phyloP scores from a whole-genome alignment of 768 basidiomycete genomes.

The Agrocybe praecox region DNA sequence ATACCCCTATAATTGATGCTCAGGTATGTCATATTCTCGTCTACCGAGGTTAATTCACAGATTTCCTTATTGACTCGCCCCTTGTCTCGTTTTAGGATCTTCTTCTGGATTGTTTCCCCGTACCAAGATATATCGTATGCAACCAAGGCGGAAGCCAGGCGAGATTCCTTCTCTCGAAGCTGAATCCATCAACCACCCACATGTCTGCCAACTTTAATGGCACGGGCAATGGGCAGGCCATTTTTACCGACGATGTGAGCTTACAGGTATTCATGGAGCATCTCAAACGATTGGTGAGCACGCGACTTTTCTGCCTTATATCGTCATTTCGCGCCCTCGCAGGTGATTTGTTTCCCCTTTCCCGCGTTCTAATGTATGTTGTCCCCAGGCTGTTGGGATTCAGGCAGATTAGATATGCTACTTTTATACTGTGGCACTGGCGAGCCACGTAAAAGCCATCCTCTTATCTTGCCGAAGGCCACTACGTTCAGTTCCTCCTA shows the following conservation, averaged over 20 bases:
- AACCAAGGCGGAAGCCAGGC: constrained; percentile 98
- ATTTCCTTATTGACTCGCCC: neutral
- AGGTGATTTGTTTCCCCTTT: neutral
- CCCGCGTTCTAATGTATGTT: neutral
- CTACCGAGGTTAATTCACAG: neutral
- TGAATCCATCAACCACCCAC: constrained; percentile 98
- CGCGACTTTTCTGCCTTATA: neutral
- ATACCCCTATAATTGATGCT: constrained; percentile 85
- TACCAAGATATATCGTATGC: constrained; percentile 97
- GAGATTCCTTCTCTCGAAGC: constrained; percentile 94
- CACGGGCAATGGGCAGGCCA: constrained; percentile 76
- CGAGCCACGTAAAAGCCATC: neutral
- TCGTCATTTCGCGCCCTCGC: neutral
- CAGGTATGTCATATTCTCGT: constrained; percentile 52
- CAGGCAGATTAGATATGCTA: neutral
- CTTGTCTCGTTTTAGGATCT: constrained; percentile 61
- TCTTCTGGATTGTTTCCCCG: constrained; percentile 92
- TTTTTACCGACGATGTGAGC: constrained; percentile 99
- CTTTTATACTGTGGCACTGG: neutral
- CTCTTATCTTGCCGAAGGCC: neutral
- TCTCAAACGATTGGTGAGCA: constrained; percentile 84
- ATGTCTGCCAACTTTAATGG: constrained; percentile 93
- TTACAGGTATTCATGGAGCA: constrained; percentile 98
- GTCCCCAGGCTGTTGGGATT: neutral
- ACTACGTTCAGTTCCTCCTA: too few species aligned